Evolutionary conservation across 2,329 filamentous ascomycete species (phyloP).

Genomic region (Paecilomyces variotii): DNA sequence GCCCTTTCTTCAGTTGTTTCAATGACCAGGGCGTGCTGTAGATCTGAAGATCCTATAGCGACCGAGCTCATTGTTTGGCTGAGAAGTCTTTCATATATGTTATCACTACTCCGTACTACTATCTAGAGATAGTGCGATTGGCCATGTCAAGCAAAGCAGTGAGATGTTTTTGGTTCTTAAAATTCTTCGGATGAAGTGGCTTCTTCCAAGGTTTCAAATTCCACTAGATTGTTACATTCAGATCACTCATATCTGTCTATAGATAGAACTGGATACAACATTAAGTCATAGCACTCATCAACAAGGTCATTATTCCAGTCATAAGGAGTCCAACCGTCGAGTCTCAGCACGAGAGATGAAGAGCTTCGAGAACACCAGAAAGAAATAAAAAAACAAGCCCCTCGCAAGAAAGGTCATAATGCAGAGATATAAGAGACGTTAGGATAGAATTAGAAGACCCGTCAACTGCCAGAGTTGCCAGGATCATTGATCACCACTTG

Average conservation of each 20-base stretch:
- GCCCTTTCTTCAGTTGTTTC: neutral
- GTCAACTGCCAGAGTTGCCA: neutral
- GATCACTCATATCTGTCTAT: neutral
- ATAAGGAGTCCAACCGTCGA: neutral
- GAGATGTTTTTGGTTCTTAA: neutral
- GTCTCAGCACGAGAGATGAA: neutral
- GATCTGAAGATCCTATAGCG: neutral
- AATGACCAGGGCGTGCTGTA: neutral
- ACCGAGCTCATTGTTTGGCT: neutral
- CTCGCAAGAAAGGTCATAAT: neutral
- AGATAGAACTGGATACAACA: neutral
- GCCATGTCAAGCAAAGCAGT: neutral
- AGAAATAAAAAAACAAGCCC: neutral
- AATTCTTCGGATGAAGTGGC: neutral
- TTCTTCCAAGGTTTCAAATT: neutral
- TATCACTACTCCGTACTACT: neutral
- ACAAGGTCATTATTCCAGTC: neutral
- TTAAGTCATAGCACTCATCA: neutral
- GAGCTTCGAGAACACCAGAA: neutral
- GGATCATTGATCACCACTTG: conserved; percentile 2
- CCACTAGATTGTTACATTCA: neutral
- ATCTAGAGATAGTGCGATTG: neutral
- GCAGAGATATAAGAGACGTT: neutral
- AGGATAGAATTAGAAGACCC: neutral
- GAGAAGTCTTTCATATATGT: neutral